These are phyloP conservation scores for Beauveria rudraprayagi DNA, from an alignment of 2,329 filamentous ascomycete genomes.

Conservation along the genomic window DNA sequence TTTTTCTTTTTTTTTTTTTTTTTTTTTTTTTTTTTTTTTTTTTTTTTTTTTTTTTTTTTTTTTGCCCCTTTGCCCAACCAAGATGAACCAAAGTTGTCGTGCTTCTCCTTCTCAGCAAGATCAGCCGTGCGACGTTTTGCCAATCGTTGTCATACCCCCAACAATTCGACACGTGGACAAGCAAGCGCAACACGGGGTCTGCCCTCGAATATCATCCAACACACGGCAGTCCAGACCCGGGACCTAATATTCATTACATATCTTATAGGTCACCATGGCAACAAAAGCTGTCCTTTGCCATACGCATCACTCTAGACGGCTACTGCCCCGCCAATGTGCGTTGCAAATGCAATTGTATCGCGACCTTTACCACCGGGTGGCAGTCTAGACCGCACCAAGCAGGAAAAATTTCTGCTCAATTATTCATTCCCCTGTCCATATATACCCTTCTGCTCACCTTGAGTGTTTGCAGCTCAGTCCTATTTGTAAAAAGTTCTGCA, in stretches of 20 bases:
- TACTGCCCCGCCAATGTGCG: not conserved
- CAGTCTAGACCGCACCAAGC: not conserved
- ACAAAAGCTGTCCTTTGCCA: not conserved
- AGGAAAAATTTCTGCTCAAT: not conserved
- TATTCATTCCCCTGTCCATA: too few species aligned
- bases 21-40: too few species aligned
- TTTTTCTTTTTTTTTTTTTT: too few species aligned
- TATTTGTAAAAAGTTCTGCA: constrained; percentile 2
- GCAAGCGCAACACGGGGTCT: not conserved
- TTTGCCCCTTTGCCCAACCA: not conserved
- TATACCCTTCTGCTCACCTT: not conserved
- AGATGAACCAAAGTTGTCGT: not conserved
- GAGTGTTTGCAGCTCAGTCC: not conserved
- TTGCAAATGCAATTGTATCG: not conserved
- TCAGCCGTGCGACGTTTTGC: not conserved
- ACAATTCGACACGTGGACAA: not conserved
- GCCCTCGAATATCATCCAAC: not conserved
- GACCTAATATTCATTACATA: not conserved
- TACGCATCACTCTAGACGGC: not conserved
- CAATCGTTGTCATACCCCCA: not conserved
- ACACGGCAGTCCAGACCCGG: not conserved
- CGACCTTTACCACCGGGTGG: not conserved
- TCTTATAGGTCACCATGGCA: not conserved
- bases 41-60: not conserved
- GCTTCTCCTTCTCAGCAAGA: not conserved